These are phyloP conservation scores for Carpinus viminea DNA, from an alignment of 306 rosid species.

Conservation along the genomic window DNA sequence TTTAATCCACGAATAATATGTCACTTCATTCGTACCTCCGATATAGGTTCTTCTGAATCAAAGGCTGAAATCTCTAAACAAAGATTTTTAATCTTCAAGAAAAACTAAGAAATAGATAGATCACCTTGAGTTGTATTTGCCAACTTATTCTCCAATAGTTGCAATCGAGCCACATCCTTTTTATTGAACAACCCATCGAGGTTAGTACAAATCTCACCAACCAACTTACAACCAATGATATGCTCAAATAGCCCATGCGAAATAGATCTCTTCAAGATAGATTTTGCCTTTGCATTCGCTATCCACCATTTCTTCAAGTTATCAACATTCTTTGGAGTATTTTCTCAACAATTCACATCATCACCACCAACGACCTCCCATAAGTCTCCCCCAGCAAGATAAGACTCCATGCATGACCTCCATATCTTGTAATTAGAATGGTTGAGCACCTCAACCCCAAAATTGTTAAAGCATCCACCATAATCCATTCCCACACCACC, in stretches of 20 bases:
- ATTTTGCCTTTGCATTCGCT: neutral
- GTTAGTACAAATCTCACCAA: neutral
- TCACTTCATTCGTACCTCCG: neutral
- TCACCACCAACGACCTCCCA: slow-evolving; percentile 8
- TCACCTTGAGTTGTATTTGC: neutral
- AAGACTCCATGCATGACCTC: neutral
- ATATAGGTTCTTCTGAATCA: neutral
- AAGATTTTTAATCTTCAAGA: too few relatives aligned
- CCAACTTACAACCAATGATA: neutral
- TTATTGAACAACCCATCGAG: slow-evolving; percentile 1
- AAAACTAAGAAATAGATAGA: too few relatives aligned
- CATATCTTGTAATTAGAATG: neutral
- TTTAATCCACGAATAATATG: neutral
- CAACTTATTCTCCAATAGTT: slow-evolving; percentile 7
- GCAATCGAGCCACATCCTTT: neutral
- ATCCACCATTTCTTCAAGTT: neutral
- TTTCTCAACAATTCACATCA: neutral
- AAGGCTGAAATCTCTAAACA: too few relatives aligned
- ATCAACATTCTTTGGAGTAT: neutral
- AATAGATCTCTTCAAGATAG: neutral
- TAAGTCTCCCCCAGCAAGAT: too few relatives aligned
- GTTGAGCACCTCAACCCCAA: neutral
- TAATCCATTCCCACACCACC: too few relatives aligned
- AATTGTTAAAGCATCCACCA: neutral
- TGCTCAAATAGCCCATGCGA: neutral